phyloP scores from a whole-genome alignment of 2,329 filamentous ascomycete species.

The Rosellinia necatrix region DNA sequence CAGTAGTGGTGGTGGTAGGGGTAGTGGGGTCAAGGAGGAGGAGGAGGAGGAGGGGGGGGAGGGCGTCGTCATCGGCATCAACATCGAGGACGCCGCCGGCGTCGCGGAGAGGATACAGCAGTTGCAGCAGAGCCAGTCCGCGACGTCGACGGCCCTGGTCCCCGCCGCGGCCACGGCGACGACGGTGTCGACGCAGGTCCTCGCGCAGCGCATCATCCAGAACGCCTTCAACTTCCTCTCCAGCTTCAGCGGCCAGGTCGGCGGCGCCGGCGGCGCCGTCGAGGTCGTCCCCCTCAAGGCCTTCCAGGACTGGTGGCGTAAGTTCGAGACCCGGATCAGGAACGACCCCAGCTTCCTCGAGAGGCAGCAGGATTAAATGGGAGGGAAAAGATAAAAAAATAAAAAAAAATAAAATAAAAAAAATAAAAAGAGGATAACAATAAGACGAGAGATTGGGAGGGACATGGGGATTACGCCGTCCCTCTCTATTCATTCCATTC shows the following conservation, averaged over 20 bases:
- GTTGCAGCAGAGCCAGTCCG: constrained; percentile 19
- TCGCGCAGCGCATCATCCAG: constrained; percentile 92
- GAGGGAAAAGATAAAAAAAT: no score
- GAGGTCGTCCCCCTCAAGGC: constrained; percentile 93
- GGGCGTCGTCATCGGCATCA: constrained; percentile 76
- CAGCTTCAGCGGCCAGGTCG: constrained; percentile 73
- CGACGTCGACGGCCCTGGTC: constrained; percentile 14
- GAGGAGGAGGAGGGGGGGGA: constrained; percentile 32
- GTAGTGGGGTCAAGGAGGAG: constrained; percentile 12
- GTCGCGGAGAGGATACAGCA: constrained; percentile 58
- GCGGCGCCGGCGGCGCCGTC: constrained; percentile 65
- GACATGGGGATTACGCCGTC: no score
- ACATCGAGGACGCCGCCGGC: constrained; percentile 74
- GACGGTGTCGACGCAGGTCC: constrained; percentile 69
- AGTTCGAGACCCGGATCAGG: constrained; percentile 88
- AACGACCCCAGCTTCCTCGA: constrained; percentile 89
- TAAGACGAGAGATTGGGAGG: no score
- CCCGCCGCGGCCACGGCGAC: constrained; percentile 25
- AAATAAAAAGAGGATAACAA: no score
- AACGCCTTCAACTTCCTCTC: constrained; percentile 97
- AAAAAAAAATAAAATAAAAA: no score
- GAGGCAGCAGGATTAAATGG: constrained; percentile 57
- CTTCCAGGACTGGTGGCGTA: constrained; percentile 97
- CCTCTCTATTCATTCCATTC: no score
- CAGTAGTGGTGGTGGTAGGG: background rate